Evolutionary conservation across 176 grass and related monocot genomes (phyloP).

Genomic region (bread wheat (Triticum aestivum)): DNA sequence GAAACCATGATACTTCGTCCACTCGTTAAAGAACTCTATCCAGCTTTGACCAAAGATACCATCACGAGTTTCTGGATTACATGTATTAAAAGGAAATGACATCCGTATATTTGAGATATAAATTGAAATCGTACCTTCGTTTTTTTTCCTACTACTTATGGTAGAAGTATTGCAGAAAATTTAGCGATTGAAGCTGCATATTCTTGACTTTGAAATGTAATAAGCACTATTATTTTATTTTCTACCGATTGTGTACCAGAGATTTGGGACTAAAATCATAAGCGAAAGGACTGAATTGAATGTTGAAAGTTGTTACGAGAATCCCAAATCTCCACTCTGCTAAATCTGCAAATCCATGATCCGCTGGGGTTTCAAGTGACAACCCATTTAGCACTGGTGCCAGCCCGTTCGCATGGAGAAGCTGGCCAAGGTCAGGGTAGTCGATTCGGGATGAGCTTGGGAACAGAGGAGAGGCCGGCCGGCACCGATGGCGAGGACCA

Average conservation of each 20-base stretch:
- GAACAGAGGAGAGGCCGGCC: too few relatives aligned
- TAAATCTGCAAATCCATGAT: too few relatives aligned
- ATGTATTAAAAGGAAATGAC: background rate
- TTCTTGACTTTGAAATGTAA: background rate
- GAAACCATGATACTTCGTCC: background rate
- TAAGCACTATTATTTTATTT: background rate
- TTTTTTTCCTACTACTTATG: background rate
- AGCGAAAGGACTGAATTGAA: background rate
- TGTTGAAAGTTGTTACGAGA: background rate
- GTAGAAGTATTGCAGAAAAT: background rate
- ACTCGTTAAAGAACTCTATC: background rate
- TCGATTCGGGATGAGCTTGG: too few relatives aligned
- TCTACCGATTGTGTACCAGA: background rate
- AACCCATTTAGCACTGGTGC: too few relatives aligned
- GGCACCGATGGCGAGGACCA: too few relatives aligned
- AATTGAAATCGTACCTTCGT: background rate
- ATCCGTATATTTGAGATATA: background rate
- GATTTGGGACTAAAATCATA: background rate
- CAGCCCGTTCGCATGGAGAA: too few relatives aligned
- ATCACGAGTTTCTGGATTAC: background rate
- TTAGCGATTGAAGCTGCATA: background rate
- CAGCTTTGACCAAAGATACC: background rate
- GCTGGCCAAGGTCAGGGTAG: too few relatives aligned
- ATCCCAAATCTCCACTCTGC: background rate
- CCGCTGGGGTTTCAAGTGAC: too few relatives aligned